Percentiles rank a stretch among this genome's conserved stretches.
Conservation (phyloP, 139 green algal species). For the Picochlorum sp. region DNA sequence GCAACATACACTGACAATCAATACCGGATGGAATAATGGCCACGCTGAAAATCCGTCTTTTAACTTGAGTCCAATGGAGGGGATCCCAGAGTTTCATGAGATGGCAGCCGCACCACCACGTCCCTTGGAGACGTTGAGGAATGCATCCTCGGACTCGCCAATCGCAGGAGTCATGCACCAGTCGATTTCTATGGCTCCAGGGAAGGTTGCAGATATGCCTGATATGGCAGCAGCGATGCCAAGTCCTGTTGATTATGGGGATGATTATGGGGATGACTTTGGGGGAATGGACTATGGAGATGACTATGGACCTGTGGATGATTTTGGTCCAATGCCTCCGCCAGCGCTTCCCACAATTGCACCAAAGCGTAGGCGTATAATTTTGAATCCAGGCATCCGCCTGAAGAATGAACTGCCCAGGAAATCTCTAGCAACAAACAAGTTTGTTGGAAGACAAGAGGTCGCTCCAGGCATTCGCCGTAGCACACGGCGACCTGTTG, state of each 20-base stretch:
- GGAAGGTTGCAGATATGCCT: neutral
- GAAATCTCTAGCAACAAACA: slow-evolving; percentile 3
- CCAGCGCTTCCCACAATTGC: neutral
- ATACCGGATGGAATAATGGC: neutral
- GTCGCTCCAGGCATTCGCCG: slow-evolving; percentile 16
- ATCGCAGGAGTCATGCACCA: neutral
- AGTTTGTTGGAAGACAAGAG: slow-evolving; percentile 10
- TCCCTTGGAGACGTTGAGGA: neutral
- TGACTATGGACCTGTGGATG: neutral
- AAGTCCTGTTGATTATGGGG: neutral
- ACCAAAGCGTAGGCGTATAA: neutral
- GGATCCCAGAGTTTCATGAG: neutral
- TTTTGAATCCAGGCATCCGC: slow-evolving; percentile 6
- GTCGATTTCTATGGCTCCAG: neutral
- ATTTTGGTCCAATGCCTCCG: neutral
- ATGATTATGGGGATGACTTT: neutral
- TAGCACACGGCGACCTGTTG: neutral
- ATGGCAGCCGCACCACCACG: neutral
- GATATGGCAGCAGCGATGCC: neutral
- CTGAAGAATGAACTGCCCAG: slow-evolving; percentile 21
- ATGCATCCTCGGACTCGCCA: neutral
- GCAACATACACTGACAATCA: neutral
- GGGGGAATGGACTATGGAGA: slow-evolving; percentile 6
- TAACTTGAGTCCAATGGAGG: neutral
- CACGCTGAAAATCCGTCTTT: neutral